Base-by-base conservation (phyloP, 352 stramenopile species). In the Globisporangium spiculum region DNA sequence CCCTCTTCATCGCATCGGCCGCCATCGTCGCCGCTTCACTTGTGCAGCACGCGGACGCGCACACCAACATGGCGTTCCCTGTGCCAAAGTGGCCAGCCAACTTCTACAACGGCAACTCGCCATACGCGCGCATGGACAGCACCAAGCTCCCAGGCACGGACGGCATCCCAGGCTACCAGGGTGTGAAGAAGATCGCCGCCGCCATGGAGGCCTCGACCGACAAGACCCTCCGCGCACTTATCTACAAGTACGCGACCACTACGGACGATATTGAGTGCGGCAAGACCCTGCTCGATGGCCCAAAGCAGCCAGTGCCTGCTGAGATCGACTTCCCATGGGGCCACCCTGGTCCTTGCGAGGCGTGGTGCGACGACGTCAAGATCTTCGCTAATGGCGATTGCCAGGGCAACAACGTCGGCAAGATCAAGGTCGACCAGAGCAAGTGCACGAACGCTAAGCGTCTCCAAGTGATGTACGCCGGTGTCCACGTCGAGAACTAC, bases 281-380 rank as follows among this genome's bases (percentile, higher is more conserved):
- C 36, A 75, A 66, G 69, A 63, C 69, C n/a, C 20, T 66, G 4
- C 26, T 66, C 16, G 65, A 59, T 0, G 69, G 64, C 2, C n/a
- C 48, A 34, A 59, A 60, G 54, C 61, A 71, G 48, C 27, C 41
- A 12, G 34, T 75, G 9, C 69, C 69, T 9, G 46, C 12, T n/a
- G 69, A 75, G 36, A 59, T 75, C 53, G 65, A 75, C 60, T 75
- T 75, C 60, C 69, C 69, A 24, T 71, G 69, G 69, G 44, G 44
- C 55, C 69, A 75, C 65, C 41, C n/a, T 8, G 65, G 69, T 24
- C 58, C 65, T 18, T 75, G 69, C 22, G 69, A 69, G 18, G 69
- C 59, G 30, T 75, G 67, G 65, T 75, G 69, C 27, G 69, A 75
- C 54, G 60, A 75, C 46, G 64, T 41, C 9, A 27, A 54, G 38